Percentiles rank a stretch among this genome's conserved stretches.
These are phyloP conservation scores for Alternaria novae-zelandiae DNA, from an alignment of 2,329 filamentous ascomycete species.

Conservation along the genomic window DNA sequence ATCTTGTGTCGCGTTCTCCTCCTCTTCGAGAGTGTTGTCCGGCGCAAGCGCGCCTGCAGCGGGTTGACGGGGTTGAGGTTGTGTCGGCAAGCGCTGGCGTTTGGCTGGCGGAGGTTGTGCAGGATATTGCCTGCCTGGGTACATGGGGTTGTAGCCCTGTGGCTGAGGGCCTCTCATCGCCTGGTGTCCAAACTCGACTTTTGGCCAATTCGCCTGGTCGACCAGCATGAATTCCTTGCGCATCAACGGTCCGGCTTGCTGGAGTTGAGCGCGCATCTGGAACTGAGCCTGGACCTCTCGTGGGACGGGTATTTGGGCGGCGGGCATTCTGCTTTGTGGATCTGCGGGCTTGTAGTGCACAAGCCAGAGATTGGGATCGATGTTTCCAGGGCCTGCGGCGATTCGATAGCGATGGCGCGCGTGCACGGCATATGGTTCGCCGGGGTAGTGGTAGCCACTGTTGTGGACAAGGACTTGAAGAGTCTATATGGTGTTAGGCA, in stretches of 20 bases:
- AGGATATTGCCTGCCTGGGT: conserved; percentile 41
- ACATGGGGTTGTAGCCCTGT: conserved; percentile 44
- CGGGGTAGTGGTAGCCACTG: conserved; percentile 75
- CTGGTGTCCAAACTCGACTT: conserved; percentile 70
- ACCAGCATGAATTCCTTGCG: conserved; percentile 95
- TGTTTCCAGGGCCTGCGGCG: conserved; percentile 71
- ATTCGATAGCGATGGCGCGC: conserved; percentile 87
- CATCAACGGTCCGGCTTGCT: conserved; percentile 75
- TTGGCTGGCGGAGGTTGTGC: conserved; percentile 55
- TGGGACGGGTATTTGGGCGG: conserved; percentile 67
- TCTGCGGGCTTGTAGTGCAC: conserved; percentile 86
- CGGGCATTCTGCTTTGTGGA: conserved; percentile 73
- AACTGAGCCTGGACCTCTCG: conserved; percentile 67
- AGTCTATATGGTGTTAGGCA: conserved; percentile 61
- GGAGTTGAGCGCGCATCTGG: conserved; percentile 65
- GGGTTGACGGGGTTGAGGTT: conserved; percentile 53
- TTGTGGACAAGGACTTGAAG: conserved; percentile 89
- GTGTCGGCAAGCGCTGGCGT: conserved; percentile 49
- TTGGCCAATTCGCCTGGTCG: conserved; percentile 89
- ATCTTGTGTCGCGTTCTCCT: conserved; percentile 87
- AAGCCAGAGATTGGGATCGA: conserved; percentile 86
- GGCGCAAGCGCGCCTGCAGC: conserved; percentile 27
- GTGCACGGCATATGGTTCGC: conserved; percentile 76
- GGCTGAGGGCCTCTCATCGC: conserved; percentile 35
- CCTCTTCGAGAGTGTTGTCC: conserved; percentile 73